A percentile compares a stretch with the other conserved stretches of the same genome.
Conservation (phyloP, 2,329 filamentous ascomycete species). For the Aspergillus glaucus region DNA sequence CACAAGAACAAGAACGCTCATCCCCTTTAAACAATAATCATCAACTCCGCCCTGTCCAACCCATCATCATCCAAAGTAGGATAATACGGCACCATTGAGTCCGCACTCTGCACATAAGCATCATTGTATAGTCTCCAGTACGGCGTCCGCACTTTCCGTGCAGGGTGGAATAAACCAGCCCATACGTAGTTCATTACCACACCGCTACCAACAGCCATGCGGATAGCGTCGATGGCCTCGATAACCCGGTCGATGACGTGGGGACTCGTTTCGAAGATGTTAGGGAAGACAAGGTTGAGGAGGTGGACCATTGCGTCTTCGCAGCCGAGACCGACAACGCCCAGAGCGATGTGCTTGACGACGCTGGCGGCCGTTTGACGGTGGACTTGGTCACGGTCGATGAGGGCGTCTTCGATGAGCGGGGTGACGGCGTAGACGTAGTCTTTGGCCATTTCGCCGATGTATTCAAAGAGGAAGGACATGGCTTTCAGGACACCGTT, state of each 20-base stretch:
- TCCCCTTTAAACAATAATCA: slow-evolving; percentile 64
- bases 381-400: slow-evolving; percentile 96
- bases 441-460: slow-evolving; percentile 98
- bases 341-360: slow-evolving; percentile 95
- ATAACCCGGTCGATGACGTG: slow-evolving; percentile 98
- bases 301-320: slow-evolving; percentile 98
- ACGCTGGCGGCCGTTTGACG: slow-evolving; percentile 93
- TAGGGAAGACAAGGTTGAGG: slow-evolving; percentile 91
- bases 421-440: slow-evolving; percentile 98
- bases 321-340: slow-evolving; percentile 94
- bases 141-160: slow-evolving; percentile 84
- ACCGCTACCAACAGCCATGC: slow-evolving; percentile 86
- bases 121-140: slow-evolving; percentile 98
- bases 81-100: slow-evolving; percentile 95
- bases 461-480: slow-evolving; percentile 97
- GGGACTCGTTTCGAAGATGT: slow-evolving; percentile 94
- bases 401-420: slow-evolving; percentile 89
- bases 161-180: slow-evolving; percentile 95
- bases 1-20: slow-evolving; percentile 9
- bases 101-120: slow-evolving; percentile 86
- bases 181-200: slow-evolving; percentile 96
- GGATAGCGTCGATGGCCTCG: slow-evolving; percentile 92
- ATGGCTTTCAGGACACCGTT: slow-evolving; percentile 97
- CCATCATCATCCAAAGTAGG: slow-evolving; percentile 77
- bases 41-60: slow-evolving; percentile 71